Conservation (phyloP, 202 grass and related monocot species). For the Brachypodium distachyon region DNA sequence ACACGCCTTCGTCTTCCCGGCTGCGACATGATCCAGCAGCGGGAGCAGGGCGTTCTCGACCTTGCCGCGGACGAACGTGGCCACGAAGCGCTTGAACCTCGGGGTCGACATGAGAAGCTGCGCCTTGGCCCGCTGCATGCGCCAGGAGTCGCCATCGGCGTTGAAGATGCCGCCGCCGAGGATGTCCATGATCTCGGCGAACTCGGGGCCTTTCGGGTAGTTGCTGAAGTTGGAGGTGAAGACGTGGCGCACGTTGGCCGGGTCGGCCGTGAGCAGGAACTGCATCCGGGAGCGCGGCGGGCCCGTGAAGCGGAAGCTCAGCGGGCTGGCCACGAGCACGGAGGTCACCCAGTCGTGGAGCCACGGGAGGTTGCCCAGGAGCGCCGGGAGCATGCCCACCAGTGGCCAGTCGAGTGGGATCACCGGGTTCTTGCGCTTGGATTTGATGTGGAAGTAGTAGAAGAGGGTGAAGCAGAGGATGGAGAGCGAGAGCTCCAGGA, state of each 20-base stretch:
- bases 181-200: slow-evolving; percentile 56
- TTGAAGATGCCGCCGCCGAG: slow-evolving; percentile 68
- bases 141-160: slow-evolving; percentile 55
- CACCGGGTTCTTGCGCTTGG: slow-evolving; percentile 23
- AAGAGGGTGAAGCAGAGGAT: slow-evolving; percentile 37
- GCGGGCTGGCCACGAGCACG: background rate
- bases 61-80: slow-evolving; percentile 36
- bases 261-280: slow-evolving; percentile 50
- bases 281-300: slow-evolving; percentile 37
- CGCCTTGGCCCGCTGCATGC: slow-evolving; percentile 44
- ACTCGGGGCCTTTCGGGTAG: slow-evolving; percentile 80
- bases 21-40: slow-evolving; percentile 27
- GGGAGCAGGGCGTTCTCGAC: slow-evolving; percentile 42
- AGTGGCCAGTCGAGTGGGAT: slow-evolving; percentile 52
- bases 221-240: slow-evolving; percentile 74
- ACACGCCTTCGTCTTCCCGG: background rate
- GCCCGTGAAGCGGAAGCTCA: slow-evolving; percentile 47
- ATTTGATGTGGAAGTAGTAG: slow-evolving; percentile 33
- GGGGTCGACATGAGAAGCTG: slow-evolving; percentile 42
- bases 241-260: slow-evolving; percentile 58
- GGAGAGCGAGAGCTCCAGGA: slow-evolving; percentile 27
- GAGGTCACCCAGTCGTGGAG: slow-evolving; percentile 55
- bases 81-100: slow-evolving; percentile 35
- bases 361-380: slow-evolving; percentile 41
- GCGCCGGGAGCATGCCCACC: slow-evolving; percentile 60